phyloP scores from a whole-genome alignment of 768 basidiomycete genomes.

The Postia placenta region DNA sequence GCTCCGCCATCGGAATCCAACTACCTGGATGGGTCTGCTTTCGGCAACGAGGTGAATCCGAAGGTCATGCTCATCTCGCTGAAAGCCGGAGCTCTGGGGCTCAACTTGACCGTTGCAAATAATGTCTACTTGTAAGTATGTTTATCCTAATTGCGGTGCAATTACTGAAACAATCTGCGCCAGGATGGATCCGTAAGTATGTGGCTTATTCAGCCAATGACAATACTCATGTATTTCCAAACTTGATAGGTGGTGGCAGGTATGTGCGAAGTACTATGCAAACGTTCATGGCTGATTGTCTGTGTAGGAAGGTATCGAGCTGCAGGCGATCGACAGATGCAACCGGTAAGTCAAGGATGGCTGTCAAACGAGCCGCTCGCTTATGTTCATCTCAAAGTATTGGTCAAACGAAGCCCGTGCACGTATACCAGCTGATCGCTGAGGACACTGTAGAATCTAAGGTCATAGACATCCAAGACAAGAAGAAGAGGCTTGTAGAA shows the following conservation, averaged over 20 bases:
- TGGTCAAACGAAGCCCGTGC: slow-evolving; percentile 77
- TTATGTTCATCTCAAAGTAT: slow-evolving; percentile 35
- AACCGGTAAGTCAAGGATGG: slow-evolving; percentile 45
- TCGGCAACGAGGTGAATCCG: slow-evolving; percentile 43
- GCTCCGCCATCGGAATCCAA: background rate
- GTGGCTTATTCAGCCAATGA: background rate
- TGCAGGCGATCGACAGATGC: slow-evolving; percentile 76
- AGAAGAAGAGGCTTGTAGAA: slow-evolving; percentile 73
- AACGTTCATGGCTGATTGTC: slow-evolving; percentile 26
- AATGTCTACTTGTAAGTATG: slow-evolving; percentile 70
- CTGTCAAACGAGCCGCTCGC: background rate
- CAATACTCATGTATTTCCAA: no score
- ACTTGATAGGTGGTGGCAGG: slow-evolving; percentile 74
- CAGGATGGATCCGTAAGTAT: slow-evolving; percentile 79
- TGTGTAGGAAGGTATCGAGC: slow-evolving; percentile 69
- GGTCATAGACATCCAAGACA: slow-evolving; percentile 82
- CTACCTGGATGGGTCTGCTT: slow-evolving; percentile 6
- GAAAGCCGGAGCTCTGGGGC: slow-evolving; percentile 76
- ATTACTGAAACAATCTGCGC: background rate
- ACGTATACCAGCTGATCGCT: slow-evolving; percentile 86
- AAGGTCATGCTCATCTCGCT: slow-evolving; percentile 83
- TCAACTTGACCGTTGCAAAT: slow-evolving; percentile 87
- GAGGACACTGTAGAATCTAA: slow-evolving; percentile 87
- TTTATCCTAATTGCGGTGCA: slow-evolving; percentile 1
- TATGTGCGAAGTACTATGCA: slow-evolving; percentile 31